A percentile compares a stretch with the other conserved stretches of the same genome.
phyloP scores from a whole-genome alignment of 441 rosid species.

The Erysimum cheiri region DNA sequence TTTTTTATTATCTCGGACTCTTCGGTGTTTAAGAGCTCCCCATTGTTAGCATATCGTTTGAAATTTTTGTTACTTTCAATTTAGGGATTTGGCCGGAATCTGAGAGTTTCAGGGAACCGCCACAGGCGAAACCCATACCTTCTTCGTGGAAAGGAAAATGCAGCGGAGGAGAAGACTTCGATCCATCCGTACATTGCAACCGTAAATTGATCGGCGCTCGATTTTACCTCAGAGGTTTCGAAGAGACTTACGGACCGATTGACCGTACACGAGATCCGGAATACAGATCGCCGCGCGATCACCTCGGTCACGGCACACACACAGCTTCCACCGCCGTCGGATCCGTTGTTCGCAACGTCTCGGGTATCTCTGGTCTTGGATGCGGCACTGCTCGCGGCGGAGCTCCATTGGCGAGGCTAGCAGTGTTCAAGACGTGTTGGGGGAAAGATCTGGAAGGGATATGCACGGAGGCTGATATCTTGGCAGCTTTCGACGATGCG shows the following conservation, averaged over 20 bases:
- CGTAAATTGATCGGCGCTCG: slow-evolving; percentile 66
- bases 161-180: slow-evolving; percentile 56
- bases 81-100: slow-evolving; percentile 82
- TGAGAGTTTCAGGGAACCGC: slow-evolving; percentile 56
- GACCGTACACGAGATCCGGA: slow-evolving; percentile 42
- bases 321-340: slow-evolving; percentile 51
- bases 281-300: slow-evolving; percentile 46
- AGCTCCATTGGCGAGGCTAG: slow-evolving; percentile 64
- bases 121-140: slow-evolving; percentile 54
- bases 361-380: slow-evolving; percentile 50
- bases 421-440: slow-evolving; percentile 71
- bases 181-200: slow-evolving; percentile 60
- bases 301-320: slow-evolving; percentile 40
- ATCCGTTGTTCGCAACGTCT: slow-evolving; percentile 47
- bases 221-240: slow-evolving; percentile 58
- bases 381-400: slow-evolving; percentile 67
- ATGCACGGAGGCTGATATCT: slow-evolving; percentile 61
- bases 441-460: slow-evolving; percentile 36
- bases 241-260: slow-evolving; percentile 45
- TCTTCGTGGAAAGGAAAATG: slow-evolving; percentile 65
- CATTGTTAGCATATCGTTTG: neutral
- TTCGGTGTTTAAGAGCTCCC: neutral
- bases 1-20: neutral
- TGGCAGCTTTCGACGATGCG: slow-evolving; percentile 69
- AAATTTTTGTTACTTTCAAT: neutral